phyloP scores from a whole-genome alignment of 306 rosid species.

The Citrullus colocynthis region DNA sequence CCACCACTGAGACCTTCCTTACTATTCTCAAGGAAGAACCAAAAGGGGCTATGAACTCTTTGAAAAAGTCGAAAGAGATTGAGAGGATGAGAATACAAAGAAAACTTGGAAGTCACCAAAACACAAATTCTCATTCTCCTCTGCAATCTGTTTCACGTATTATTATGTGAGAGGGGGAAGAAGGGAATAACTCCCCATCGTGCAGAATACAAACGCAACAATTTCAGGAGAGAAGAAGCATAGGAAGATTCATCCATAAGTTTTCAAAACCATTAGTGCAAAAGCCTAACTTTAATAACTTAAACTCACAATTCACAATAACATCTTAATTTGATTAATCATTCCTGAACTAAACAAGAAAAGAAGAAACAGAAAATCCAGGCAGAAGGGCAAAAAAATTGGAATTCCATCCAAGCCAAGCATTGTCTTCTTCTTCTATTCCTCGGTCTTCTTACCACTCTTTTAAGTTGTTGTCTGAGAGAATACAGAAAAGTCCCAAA shows the following conservation, averaged over 20 bases:
- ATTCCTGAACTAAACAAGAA: neutral
- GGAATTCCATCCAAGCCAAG: neutral
- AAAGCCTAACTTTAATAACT: neutral
- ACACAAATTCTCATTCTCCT: too few relatives aligned
- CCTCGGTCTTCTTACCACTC: conserved; percentile 42
- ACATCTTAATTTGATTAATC: neutral
- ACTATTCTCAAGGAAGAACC: too few relatives aligned
- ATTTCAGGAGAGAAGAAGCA: neutral
- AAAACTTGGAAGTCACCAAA: too few relatives aligned
- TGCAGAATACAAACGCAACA: neutral
- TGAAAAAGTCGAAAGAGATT: too few relatives aligned
- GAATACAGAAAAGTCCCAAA: conserved; percentile 86
- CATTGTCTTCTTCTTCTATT: conserved; percentile 17
- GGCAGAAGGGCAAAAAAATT: neutral
- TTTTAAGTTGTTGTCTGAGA: conserved; percentile 42
- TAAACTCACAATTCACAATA: neutral
- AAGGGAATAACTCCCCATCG: too few relatives aligned
- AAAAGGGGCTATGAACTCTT: too few relatives aligned
- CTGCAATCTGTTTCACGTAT: too few relatives aligned
- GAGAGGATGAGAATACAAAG: too few relatives aligned
- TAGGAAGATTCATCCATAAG: neutral
- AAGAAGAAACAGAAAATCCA: neutral
- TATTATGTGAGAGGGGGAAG: too few relatives aligned
- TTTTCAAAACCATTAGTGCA: neutral
- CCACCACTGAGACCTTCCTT: too few relatives aligned